Base-by-base conservation (phyloP, 805 yeast species). In the Sugiyamaella lignohabitans region DNA sequence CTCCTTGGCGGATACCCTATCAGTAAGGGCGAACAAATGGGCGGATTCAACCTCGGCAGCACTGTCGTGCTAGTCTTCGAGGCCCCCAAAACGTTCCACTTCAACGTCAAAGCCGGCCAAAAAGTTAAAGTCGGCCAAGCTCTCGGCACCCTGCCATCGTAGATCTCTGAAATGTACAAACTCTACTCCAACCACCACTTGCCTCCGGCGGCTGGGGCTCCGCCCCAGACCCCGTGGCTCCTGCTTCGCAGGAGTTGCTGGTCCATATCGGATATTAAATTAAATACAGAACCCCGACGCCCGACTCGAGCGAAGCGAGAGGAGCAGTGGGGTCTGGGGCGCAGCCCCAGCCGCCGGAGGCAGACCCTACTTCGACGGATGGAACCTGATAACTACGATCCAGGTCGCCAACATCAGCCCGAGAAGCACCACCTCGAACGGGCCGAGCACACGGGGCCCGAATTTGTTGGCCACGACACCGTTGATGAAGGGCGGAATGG, bases 11-110 rank as follows among this genome's bases (percentile, higher is more conserved):
- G 99, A 5, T 78, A 78, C 59, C 98, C 99, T 2, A 74, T 93
- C 43, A 70, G 78, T 18, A 87, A 86, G 66, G 98, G 98, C 36
- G 85, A 87, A 59, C 96, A 93, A 66, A 84, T 93, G 75, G 99
- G 99, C 37, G 98, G 98, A 0, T 93, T 93, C 68, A 85, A 85
- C 70, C 72, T 93, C 45, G 99, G 99, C 0, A 84, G 95, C 23
- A 93, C 99, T 0, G 93, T 93, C n/a, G 98, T 93, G 16, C 72
- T 93, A 53, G 94, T 91, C 19, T 93, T 93, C 66, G 98, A 93
- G 68, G 98, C 97, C 1, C 98, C 98, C 21, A 75, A 74, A 48
- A 70, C 74, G 51, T 93, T 91, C 64, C 66, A 77, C 58, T 93
- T 88, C 60, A 68, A 75, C 32, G 74, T 88, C 39, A 69, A 74